Percentiles rank a stretch among this genome's conserved stretches.
phyloP scores from a whole-genome alignment of 768 basidiomycete species.

The Lentinus brumalis region DNA sequence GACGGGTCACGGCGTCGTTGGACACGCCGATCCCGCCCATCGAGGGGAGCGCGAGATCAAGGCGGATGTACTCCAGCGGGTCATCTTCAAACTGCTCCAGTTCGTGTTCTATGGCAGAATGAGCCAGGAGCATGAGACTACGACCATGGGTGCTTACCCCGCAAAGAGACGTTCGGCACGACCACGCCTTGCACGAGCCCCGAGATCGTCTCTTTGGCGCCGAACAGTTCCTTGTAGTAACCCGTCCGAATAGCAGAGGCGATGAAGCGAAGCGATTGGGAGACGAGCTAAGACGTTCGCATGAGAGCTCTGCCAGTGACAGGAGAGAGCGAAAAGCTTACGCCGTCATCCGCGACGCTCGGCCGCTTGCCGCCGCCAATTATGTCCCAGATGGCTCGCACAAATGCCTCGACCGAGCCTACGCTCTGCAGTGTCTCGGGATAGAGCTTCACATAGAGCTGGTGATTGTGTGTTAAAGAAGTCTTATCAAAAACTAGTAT shows the following conservation, averaged over 20 bases:
- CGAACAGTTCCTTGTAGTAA: slow-evolving; percentile 79
- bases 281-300: slow-evolving; percentile 66
- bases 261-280: slow-evolving; percentile 88
- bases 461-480: background rate
- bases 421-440: slow-evolving; percentile 73
- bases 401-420: slow-evolving; percentile 68
- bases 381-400: slow-evolving; percentile 89
- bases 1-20: slow-evolving; percentile 78
- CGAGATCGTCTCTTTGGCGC: slow-evolving; percentile 76
- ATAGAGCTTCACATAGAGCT: slow-evolving; percentile 84
- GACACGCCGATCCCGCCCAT: slow-evolving; percentile 42
- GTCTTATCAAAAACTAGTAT: background rate
- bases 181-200: slow-evolving; percentile 88
- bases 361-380: slow-evolving; percentile 72
- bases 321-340: slow-evolving; percentile 37
- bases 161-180: slow-evolving; percentile 87
- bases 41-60: slow-evolving; percentile 75
- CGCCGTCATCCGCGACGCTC: slow-evolving; percentile 73
- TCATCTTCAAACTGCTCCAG: slow-evolving; percentile 97
- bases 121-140: slow-evolving; percentile 12
- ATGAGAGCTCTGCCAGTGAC: background rate
- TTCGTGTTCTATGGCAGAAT: slow-evolving; percentile 61
- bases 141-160: slow-evolving; percentile 38
- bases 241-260: slow-evolving; percentile 91
- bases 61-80: slow-evolving; percentile 90